Evolutionary conservation across 2,329 filamentous ascomycete genomes (phyloP), one percentile per base, ranked within the genome.

Genomic region (Lasiodiplodia sp.): DNA sequence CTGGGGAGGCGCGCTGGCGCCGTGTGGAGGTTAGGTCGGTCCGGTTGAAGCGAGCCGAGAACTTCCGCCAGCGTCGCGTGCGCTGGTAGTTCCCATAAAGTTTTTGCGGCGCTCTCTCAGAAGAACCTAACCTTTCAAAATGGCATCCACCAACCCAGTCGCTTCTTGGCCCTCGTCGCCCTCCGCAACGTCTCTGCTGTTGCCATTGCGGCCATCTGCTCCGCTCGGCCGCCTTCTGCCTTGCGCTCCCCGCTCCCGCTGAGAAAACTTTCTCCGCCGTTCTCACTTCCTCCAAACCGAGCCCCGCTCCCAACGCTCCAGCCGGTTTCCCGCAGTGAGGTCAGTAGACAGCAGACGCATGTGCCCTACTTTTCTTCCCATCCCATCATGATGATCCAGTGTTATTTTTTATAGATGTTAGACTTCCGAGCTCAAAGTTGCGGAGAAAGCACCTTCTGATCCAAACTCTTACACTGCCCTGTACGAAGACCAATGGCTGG

Each of bases 351-450:
- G 8, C 16, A 12, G 52, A 3, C 56, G 28, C 18, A 11, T 21
- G 28, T 12, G 47, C 23, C 52, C 10, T 53, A 10, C 51, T n/a
- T 66, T 23, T 28, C 21, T 25, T 55, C n/a, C n/a, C 11, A 25
- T 18, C 56, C 49, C 55, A 38, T 55, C 69, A 55, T 70, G 73
- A 75, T 75, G 73, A 75, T 63, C 37, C 66, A 65, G 64, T 70
- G 70, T 67, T 68, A 64, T 69, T 70, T 70, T 53, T 53, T 57
- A 72, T 71, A 81, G 80, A 81, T 82, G 80, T 82, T 82, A 82
- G 80, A 81, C 80, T 82, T 76, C 80, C 73, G 73, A 81, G 75
- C 69, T 71, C 66, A 53, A 71, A 31, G 60, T 51, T 71, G 70
- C 66, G 68, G 69, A 71, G 66, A 71, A 66, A 64, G 55, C 69